phyloP scores from a whole-genome alignment of 768 basidiomycete genomes.

The Trametes cingulata region DNA sequence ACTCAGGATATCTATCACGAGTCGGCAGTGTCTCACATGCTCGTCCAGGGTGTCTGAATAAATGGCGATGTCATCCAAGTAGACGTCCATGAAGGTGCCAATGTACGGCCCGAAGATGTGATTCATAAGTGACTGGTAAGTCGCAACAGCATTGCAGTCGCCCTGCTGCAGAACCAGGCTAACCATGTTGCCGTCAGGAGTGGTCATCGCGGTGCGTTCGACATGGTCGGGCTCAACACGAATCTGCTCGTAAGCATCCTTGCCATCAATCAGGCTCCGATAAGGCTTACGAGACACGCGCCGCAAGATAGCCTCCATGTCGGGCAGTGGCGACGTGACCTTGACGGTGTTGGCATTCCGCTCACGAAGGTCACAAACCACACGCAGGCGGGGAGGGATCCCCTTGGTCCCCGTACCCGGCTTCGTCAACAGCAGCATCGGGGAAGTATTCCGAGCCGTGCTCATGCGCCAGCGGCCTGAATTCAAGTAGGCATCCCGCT shows the following conservation, averaged over 20 bases:
- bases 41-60: constrained; percentile 31
- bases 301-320: constrained; percentile 27
- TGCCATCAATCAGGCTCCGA: constrained; percentile 28
- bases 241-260: too few relatives aligned
- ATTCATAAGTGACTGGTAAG: constrained; percentile 32
- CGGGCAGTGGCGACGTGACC: constrained; percentile 28
- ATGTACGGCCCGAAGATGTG: constrained; percentile 31
- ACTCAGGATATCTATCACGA: constrained; percentile 17
- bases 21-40: constrained; percentile 27
- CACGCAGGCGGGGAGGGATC: constrained; percentile 7
- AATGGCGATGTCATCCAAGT: constrained; percentile 35
- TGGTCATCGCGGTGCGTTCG: too few relatives aligned
- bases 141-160: constrained; percentile 34
- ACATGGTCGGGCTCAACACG: too few relatives aligned
- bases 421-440: constrained; percentile 38
- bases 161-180: constrained; percentile 34
- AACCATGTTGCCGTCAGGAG: too few relatives aligned
- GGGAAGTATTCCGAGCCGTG: constrained; percentile 31
- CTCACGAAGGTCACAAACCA: constrained; percentile 17
- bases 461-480: constrained; percentile 35
- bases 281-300: constrained; percentile 16
- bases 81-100: constrained; percentile 34
- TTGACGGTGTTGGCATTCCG: constrained; percentile 30
- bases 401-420: constrained; percentile 7
- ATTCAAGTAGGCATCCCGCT: constrained; percentile 32